Percentiles rank a stretch among this genome's conserved stretches.
Evolutionary conservation across 371 early-diverging fungal species (phyloP).

Genomic region (Nematocida parisii): DNA sequence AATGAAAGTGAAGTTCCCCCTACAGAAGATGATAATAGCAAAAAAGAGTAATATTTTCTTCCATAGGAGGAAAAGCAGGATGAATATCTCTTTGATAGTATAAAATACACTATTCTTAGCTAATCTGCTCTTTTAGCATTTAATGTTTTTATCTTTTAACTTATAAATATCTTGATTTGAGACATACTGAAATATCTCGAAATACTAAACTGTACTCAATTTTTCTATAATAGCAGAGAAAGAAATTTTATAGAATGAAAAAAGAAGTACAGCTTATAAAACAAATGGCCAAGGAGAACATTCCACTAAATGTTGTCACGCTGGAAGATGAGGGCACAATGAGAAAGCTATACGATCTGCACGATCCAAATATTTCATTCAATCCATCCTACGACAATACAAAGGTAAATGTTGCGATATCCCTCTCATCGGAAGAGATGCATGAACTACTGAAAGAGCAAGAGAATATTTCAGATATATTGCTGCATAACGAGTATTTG

Average conservation of each 20-base stretch:
- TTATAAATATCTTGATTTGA: too few species aligned
- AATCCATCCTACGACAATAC: conserved; percentile 28
- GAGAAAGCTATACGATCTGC: conserved; percentile 23
- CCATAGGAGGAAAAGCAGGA: too few species aligned
- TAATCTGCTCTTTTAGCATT: too few species aligned
- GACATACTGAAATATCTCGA: too few species aligned
- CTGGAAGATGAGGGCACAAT: conserved; percentile 47
- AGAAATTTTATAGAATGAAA: conserved; percentile 38
- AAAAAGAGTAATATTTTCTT: not conserved
- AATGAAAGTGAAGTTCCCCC: not conserved
- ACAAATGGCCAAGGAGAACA: conserved; percentile 12
- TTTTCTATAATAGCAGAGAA: not conserved
- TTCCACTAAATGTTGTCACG: conserved; percentile 47
- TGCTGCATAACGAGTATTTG: conserved; percentile 37
- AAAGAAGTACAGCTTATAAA: conserved; percentile 18
- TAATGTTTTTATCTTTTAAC: too few species aligned
- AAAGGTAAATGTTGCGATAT: conserved; percentile 22
- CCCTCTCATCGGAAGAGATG: conserved; percentile 7
- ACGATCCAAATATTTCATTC: conserved; percentile 17
- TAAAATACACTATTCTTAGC: too few species aligned
- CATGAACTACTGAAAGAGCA: conserved; percentile 27
- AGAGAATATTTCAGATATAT: not conserved
- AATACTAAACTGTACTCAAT: too few species aligned
- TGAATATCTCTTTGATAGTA: too few species aligned
- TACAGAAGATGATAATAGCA: not conserved